Evolutionary conservation across 2,329 filamentous ascomycete species (phyloP).

Genomic region (Coniosporium tulheliwenetii): DNA sequence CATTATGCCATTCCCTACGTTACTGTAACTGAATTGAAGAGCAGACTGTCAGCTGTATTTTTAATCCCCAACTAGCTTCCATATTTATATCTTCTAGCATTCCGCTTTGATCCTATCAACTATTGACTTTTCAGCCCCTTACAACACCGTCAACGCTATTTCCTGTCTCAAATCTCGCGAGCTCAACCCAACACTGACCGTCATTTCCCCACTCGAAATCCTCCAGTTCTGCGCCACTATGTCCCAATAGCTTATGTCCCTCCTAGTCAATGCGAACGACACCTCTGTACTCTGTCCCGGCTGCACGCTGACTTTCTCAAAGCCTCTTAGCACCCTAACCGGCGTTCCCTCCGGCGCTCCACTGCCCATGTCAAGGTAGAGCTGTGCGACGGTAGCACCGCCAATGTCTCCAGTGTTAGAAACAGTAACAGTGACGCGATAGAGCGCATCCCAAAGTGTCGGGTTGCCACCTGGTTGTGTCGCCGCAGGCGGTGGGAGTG

Average conservation of each 20-base stretch:
- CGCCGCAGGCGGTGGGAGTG: constrained; percentile 7
- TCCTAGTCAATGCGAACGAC: constrained; percentile 20
- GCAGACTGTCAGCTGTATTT: no score
- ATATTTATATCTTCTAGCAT: no score
- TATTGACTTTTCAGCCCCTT: no score
- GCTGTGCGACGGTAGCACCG: constrained; percentile 37
- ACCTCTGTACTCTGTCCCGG: constrained; percentile 12
- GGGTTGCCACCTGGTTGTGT: constrained; percentile 34
- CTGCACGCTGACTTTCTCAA: constrained; percentile 24
- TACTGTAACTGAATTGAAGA: no score
- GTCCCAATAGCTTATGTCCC: constrained; percentile 27
- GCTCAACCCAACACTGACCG: constrained; percentile 11
- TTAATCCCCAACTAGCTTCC: no score
- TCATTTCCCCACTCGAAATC: constrained; percentile 5
- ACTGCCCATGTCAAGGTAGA: constrained; percentile 36
- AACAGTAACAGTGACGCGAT: constrained; percentile 30
- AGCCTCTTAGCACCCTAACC: constrained; percentile 26
- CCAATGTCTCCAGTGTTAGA: constrained; percentile 33
- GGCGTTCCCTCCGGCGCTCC: constrained; percentile 28
- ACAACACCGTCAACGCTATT: no score
- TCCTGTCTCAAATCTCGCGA: background rate
- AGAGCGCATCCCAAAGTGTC: constrained; percentile 37
- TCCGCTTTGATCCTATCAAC: no score
- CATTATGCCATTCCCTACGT: no score
- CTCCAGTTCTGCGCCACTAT: constrained; percentile 24